Conservation (phyloP, 768 basidiomycete species). For the Boletus rubroflammeus region DNA sequence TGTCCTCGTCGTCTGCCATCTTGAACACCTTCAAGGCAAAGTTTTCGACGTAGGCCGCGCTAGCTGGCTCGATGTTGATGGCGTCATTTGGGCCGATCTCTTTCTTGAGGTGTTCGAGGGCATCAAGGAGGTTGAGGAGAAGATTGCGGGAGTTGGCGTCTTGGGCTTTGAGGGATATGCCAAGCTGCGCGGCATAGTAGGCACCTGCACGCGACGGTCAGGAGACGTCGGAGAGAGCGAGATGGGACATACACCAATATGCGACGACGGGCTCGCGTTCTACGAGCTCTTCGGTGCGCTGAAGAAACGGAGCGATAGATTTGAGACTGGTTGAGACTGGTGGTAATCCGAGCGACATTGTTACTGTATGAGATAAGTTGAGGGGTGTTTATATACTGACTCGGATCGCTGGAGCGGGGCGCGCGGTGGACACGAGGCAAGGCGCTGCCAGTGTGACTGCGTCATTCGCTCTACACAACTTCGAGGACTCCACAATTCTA, state of each 20-base stretch:
- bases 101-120: conserved; percentile 77
- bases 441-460: conserved; percentile 1
- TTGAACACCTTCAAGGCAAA: conserved; percentile 90
- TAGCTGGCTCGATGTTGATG: conserved; percentile 76
- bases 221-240: background rate
- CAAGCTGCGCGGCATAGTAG: conserved; percentile 88
- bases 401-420: background rate
- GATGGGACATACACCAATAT: conserved; percentile 82
- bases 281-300: conserved; percentile 85
- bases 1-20: conserved; percentile 88
- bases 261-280: conserved; percentile 81
- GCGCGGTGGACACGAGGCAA: conserved; percentile 9
- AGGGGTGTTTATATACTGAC: background rate
- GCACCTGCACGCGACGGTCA: conserved; percentile 50
- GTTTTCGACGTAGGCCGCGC: conserved; percentile 90
- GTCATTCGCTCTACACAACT: too few species aligned
- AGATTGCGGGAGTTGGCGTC: conserved; percentile 61
- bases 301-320: conserved; percentile 72
- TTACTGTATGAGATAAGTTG: background rate
- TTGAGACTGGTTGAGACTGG: conserved; percentile 59
- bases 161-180: conserved; percentile 70
- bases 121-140: conserved; percentile 68
- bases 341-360: conserved; percentile 51
- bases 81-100: conserved; percentile 74
- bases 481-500: background rate